Conservation (phyloP, 1,139 yeast species). For the Saccharomyces hybrid region DNA sequence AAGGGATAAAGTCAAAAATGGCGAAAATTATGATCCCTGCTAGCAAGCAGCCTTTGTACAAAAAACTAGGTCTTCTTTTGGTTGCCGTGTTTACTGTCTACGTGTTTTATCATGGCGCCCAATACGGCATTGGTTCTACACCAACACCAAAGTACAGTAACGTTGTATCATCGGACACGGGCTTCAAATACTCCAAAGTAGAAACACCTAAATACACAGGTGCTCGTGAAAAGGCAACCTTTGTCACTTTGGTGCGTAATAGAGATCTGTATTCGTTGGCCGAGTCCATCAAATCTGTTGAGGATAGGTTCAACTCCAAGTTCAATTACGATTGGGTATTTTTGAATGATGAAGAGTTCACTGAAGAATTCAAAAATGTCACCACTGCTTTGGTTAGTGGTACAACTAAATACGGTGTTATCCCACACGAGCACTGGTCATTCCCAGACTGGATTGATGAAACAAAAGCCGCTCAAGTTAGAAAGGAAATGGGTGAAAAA, state of each 20-base stretch:
- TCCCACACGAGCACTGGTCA: constrained; percentile 45
- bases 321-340: constrained; percentile 75
- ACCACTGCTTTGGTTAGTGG: constrained; percentile 38
- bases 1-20: constrained; percentile 4
- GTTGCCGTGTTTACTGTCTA: constrained; percentile 6
- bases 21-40: constrained; percentile 4
- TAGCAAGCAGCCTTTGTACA: constrained; percentile 8
- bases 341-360: constrained; percentile 50
- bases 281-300: constrained; percentile 54
- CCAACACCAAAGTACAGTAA: neutral
- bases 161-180: constrained; percentile 5
- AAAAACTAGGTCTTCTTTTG: constrained; percentile 7
- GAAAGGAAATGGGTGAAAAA: constrained; percentile 43
- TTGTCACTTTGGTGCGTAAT: constrained; percentile 68
- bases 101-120: constrained; percentile 6
- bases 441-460: constrained; percentile 53
- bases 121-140: neutral
- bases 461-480: constrained; percentile 45
- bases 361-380: constrained; percentile 36
- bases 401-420: constrained; percentile 38
- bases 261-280: constrained; percentile 52
- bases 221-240: constrained; percentile 50
- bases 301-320: constrained; percentile 60
- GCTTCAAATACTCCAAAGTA: constrained; percentile 17
- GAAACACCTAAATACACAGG: constrained; percentile 10